Conservation (phyloP, 352 stramenopile species). For the Blastocystis sp. region DNA sequence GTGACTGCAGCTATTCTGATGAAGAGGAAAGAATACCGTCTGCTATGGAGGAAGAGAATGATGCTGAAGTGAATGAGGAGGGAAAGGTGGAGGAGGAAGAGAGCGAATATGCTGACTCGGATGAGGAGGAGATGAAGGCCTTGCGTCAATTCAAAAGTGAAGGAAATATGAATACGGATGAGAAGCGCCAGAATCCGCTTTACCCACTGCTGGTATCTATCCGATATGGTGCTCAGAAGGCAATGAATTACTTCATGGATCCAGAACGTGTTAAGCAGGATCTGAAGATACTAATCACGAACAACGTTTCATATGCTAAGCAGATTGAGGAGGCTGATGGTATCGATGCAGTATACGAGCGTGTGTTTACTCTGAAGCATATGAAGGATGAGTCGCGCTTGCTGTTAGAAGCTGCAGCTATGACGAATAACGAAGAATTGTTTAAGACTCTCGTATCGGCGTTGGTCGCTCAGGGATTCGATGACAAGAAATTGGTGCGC, state of each 20-base stretch:
- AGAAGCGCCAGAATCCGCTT: background rate
- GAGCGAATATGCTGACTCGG: slow-evolving; percentile 50
- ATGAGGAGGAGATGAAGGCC: slow-evolving; percentile 42
- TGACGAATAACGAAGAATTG: background rate
- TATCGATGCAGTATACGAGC: background rate
- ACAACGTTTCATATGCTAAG: background rate
- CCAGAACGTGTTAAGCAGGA: background rate
- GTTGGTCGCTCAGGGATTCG: background rate
- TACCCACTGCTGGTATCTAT: background rate
- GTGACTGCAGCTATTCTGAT: background rate
- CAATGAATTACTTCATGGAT: background rate
- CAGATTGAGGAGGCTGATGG: background rate
- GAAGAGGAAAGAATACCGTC: background rate
- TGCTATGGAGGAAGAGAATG: background rate
- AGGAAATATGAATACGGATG: background rate
- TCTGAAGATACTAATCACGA: background rate
- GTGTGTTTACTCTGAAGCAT: slow-evolving; percentile 19
- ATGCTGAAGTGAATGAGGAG: background rate
- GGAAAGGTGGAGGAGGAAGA: slow-evolving; percentile 15
- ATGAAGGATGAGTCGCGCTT: background rate
- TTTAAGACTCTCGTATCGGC: background rate
- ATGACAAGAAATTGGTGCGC: background rate
- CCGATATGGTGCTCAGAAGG: background rate
- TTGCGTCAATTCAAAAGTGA: slow-evolving; percentile 8
- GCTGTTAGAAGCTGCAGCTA: background rate